Conservation (phyloP, 257 asterid species). For the Solanum microdontum region DNA sequence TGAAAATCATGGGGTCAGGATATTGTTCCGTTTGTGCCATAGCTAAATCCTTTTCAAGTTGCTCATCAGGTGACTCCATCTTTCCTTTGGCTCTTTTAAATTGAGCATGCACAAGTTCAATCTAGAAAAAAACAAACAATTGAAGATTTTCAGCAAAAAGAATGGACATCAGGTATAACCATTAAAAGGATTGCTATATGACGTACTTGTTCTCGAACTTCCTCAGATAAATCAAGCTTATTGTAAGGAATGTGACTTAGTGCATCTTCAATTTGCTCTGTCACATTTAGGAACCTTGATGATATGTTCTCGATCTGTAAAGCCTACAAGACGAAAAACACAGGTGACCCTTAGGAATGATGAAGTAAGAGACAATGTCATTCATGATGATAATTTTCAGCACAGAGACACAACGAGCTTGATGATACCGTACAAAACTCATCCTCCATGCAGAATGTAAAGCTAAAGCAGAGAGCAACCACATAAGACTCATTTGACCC, state of each 20-base stretch:
- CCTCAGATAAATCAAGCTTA: slow-evolving; percentile 64
- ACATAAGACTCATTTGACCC: neutral
- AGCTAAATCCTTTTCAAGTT: slow-evolving; percentile 67
- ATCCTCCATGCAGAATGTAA: neutral
- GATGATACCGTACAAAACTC: neutral
- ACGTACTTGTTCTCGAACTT: slow-evolving; percentile 88
- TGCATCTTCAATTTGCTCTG: slow-evolving; percentile 70
- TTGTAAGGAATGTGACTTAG: slow-evolving; percentile 57
- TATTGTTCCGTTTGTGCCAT: slow-evolving; percentile 67
- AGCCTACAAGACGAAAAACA: slow-evolving; percentile 43
- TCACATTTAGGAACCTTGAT: slow-evolving; percentile 43
- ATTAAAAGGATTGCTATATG: neutral
- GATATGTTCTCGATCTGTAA: slow-evolving; percentile 59
- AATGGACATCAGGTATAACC: neutral
- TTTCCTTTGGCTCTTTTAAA: slow-evolving; percentile 67
- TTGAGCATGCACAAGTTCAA: slow-evolving; percentile 84
- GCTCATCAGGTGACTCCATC: slow-evolving; percentile 75
- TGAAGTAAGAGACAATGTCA: neutral
- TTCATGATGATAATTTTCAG: neutral
- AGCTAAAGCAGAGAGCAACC: neutral
- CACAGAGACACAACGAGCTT: neutral
- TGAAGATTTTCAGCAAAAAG: neutral
- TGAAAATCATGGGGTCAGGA: slow-evolving; percentile 52
- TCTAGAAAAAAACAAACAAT: slow-evolving; percentile 25
- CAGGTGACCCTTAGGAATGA: neutral